Evolutionary conservation across 1,284 basidiomycete genomes (phyloP).

Genomic region (Fomitopsis palustris): DNA sequence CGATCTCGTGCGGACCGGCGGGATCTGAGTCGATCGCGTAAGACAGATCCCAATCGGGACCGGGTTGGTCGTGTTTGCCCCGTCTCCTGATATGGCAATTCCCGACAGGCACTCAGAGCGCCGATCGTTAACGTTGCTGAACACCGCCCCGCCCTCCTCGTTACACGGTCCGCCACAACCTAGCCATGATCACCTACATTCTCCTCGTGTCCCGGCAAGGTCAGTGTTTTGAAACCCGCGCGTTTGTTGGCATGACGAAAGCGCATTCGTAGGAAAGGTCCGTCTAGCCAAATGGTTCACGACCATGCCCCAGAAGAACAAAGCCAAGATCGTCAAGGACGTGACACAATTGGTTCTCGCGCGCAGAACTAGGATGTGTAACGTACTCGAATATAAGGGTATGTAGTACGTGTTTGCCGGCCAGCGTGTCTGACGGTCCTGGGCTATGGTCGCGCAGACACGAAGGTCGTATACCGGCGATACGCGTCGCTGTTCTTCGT

Average conservation of each 20-base stretch:
- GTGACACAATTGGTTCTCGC: constrained; percentile 98
- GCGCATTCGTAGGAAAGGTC: constrained; percentile 75
- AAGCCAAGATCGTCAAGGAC: constrained; percentile 99
- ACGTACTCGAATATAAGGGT: constrained; percentile 99
- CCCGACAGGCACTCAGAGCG: constrained; percentile 1
- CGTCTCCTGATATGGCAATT: not conserved
- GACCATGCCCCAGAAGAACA: constrained; percentile 90
- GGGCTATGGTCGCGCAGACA: constrained; percentile 42
- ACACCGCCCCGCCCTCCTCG: not conserved
- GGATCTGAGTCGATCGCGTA: constrained; percentile 3
- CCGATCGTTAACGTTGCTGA: constrained; percentile 6
- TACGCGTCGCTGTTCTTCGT: constrained; percentile 99
- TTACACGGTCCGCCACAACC: not conserved
- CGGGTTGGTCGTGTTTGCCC: not conserved
- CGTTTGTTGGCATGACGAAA: not conserved
- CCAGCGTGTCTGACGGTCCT: not conserved
- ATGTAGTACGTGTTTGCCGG: not conserved
- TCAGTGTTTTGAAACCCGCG: constrained; percentile 27
- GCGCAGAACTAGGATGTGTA: constrained; percentile 97
- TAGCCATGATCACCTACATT: constrained; percentile 38
- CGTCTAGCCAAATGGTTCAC: constrained; percentile 99
- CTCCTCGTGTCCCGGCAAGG: constrained; percentile 93
- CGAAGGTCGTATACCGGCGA: constrained; percentile 95
- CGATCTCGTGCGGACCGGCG: not conserved
- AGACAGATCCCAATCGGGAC: not conserved